phyloP scores from a whole-genome alignment of 1,284 basidiomycete species.

The Trichosporon asahii region DNA sequence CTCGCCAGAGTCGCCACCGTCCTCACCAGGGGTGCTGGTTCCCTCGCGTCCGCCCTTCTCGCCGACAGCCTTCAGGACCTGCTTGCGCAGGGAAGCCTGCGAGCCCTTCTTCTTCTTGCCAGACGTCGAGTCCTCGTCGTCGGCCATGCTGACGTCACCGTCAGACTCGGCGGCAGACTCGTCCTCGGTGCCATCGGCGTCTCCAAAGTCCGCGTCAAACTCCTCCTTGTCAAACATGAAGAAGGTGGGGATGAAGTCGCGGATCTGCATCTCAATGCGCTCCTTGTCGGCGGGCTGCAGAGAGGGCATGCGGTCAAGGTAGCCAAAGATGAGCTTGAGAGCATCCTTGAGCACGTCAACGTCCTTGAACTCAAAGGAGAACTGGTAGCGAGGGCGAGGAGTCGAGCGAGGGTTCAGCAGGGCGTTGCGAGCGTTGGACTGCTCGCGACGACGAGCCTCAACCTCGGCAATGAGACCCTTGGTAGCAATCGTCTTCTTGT shows the following conservation, averaged over 20 bases:
- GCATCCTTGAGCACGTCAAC: constrained; percentile 78
- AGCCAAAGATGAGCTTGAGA: constrained; percentile 83
- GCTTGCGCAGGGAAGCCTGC: constrained; percentile 65
- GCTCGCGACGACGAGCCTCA: constrained; percentile 70
- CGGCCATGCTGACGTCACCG: constrained; percentile 48
- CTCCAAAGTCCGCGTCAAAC: constrained; percentile 69
- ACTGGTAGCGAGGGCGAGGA: constrained; percentile 59
- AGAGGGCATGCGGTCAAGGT: constrained; percentile 77
- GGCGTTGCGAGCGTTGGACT: constrained; percentile 68
- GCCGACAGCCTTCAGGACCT: constrained; percentile 63
- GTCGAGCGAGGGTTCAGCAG: constrained; percentile 62
- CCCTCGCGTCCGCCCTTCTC: constrained; percentile 61
- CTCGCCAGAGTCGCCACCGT: constrained; percentile 31
- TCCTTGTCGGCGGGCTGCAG: constrained; percentile 76
- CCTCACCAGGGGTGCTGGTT: constrained; percentile 41
- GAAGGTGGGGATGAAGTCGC: constrained; percentile 77
- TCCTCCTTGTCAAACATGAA: constrained; percentile 73
- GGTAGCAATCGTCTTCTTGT: constrained; percentile 91
- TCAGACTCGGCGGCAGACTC: constrained; percentile 61
- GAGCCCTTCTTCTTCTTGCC: constrained; percentile 36
- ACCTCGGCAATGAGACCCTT: constrained; percentile 88
- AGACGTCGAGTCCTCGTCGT: constrained; percentile 55
- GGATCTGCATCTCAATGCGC: constrained; percentile 78
- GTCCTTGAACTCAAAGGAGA: constrained; percentile 76
- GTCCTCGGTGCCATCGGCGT: constrained; percentile 60